phyloP scores from a whole-genome alignment of 2,329 filamentous ascomycete species.

The Ilyonectria destructans region DNA sequence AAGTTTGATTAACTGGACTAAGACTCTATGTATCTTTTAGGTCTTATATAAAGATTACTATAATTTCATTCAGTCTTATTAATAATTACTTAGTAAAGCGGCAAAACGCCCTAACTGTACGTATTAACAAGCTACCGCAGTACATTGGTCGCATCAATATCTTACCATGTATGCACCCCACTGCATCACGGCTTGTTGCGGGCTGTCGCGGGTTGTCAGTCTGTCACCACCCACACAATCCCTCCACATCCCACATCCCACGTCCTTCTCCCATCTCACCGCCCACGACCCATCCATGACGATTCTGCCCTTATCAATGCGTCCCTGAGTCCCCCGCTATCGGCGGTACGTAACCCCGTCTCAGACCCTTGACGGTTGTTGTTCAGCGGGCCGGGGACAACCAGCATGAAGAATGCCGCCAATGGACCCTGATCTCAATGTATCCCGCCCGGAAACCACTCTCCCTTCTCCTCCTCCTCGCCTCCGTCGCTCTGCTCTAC shows the following conservation, averaged over 20 bases:
- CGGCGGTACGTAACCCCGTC: not conserved
- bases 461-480: conserved; percentile 15
- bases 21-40: no score
- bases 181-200: no score
- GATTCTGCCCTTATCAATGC: not conserved
- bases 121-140: no score
- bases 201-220: no score
- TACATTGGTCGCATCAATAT: no score
- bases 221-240: not conserved
- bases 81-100: no score
- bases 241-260: not conserved
- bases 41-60: no score
- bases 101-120: no score
- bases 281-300: not conserved
- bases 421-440: conserved; percentile 20
- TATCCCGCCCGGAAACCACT: conserved; percentile 20
- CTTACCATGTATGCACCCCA: no score
- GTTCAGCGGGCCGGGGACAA: not conserved
- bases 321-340: not conserved
- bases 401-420: not conserved
- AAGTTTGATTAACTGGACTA: no score
- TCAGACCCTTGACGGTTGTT: not conserved
- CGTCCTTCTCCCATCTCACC: not conserved
- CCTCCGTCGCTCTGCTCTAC: conserved; percentile 17
- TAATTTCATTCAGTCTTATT: no score